A percentile compares a stretch with the other conserved stretches of the same genome.
Conservation (phyloP, 2,329 filamentous ascomycete species). For the Cryphonectria nitschkei region DNA sequence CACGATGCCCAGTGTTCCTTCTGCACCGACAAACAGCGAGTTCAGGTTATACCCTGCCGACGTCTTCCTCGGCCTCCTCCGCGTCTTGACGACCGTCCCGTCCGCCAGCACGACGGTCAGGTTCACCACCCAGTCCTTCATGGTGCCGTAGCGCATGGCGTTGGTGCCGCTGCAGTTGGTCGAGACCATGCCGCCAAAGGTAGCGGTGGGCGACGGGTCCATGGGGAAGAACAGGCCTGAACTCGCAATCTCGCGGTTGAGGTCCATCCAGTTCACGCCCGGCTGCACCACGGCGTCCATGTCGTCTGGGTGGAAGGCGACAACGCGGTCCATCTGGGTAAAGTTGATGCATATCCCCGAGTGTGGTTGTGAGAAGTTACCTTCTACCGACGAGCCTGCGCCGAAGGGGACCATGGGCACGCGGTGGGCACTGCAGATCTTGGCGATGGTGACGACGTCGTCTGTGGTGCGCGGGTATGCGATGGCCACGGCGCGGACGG, state of each 20-base stretch:
- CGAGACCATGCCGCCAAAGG: slow-evolving; percentile 64
- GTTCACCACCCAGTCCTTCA: slow-evolving; percentile 77
- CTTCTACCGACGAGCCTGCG: slow-evolving; percentile 74
- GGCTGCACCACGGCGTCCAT: slow-evolving; percentile 76
- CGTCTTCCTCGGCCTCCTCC: slow-evolving; percentile 67
- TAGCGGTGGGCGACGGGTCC: slow-evolving; percentile 66
- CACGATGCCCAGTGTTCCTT: slow-evolving; percentile 72
- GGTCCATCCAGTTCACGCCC: slow-evolving; percentile 67
- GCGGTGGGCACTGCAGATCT: slow-evolving; percentile 62
- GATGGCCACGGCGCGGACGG: slow-evolving; percentile 65
- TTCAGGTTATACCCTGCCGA: slow-evolving; percentile 75
- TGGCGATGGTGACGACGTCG: slow-evolving; percentile 66
- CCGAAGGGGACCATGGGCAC: slow-evolving; percentile 67
- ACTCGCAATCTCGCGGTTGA: slow-evolving; percentile 67
- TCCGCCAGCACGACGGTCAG: slow-evolving; percentile 73
- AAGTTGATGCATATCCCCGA: slow-evolving; percentile 75
- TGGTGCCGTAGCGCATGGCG: slow-evolving; percentile 69
- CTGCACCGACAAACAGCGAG: slow-evolving; percentile 69
- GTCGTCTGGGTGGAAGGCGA: slow-evolving; percentile 67
- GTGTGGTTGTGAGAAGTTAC: slow-evolving; percentile 69
- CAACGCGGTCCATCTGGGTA: slow-evolving; percentile 66
- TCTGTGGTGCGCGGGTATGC: slow-evolving; percentile 67
- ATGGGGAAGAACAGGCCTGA: slow-evolving; percentile 70
- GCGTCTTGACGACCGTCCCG: slow-evolving; percentile 71
- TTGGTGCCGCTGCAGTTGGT: slow-evolving; percentile 69